Conservation (phyloP, 179 eudicot species). For the Sideroxylon spinosum region DNA sequence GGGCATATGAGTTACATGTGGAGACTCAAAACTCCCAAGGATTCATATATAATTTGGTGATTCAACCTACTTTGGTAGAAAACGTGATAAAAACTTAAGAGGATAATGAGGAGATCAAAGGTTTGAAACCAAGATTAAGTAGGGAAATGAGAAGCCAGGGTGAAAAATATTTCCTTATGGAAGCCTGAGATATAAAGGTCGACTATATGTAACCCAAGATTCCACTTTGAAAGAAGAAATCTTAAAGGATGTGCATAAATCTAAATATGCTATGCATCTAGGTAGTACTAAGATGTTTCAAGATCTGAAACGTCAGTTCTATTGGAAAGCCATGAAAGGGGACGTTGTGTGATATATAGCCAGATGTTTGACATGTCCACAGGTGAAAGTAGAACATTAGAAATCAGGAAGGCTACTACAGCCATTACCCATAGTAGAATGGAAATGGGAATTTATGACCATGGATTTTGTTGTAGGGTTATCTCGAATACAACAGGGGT, state of each 20-base stretch:
- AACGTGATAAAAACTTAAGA: no score
- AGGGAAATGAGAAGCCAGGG: no score
- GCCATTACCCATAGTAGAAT: not conserved
- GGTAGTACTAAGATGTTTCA: slow-evolving; percentile 5
- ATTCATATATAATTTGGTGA: no score
- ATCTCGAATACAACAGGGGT: not conserved
- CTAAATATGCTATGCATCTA: not conserved
- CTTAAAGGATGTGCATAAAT: not conserved
- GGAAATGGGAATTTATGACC: slow-evolving; percentile 7
- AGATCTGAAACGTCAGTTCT: not conserved
- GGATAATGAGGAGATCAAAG: no score
- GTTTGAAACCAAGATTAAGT: no score
- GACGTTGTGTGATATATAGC: not conserved
- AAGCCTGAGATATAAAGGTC: not conserved
- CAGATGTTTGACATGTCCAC: slow-evolving; percentile 1
- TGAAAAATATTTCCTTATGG: no score
- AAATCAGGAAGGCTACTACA: not conserved
- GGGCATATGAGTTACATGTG: not conserved
- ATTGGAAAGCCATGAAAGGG: slow-evolving; percentile 3
- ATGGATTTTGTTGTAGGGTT: not conserved
- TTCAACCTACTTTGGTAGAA: no score
- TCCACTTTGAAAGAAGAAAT: not conserved
- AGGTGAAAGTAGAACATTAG: not conserved
- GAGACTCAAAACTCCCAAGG: no score
- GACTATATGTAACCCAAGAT: not conserved